Conservation (phyloP, 2,329 filamentous ascomycete genomes). For the Amphichorda felina region DNA sequence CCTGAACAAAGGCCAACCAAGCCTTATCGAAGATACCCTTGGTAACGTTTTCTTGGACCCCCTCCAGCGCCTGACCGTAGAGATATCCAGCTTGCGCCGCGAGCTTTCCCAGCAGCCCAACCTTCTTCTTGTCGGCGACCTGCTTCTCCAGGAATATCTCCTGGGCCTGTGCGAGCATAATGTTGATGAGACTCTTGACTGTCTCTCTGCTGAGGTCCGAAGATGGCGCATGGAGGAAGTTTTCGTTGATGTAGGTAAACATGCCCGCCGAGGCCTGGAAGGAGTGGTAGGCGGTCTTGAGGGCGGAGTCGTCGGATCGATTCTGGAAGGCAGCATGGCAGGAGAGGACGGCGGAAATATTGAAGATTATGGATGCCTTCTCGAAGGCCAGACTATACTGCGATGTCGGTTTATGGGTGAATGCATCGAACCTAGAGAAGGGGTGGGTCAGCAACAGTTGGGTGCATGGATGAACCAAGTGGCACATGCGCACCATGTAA, state of each 20-base stretch:
- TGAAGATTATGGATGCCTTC: constrained; percentile 98
- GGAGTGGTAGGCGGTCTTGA: constrained; percentile 95
- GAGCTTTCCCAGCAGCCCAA: constrained; percentile 81
- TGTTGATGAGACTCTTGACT: constrained; percentile 82
- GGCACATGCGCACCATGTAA: constrained; percentile 65
- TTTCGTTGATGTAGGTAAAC: constrained; percentile 99
- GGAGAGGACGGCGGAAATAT: constrained; percentile 92
- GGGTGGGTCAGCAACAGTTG: constrained; percentile 1
- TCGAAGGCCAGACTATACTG: constrained; percentile 97
- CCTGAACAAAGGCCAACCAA: constrained; percentile 76
- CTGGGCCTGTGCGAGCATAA: constrained; percentile 92
- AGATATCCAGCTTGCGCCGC: constrained; percentile 83
- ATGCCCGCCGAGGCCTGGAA: constrained; percentile 97
- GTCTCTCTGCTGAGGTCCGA: constrained; percentile 94
- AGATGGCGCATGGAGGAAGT: constrained; percentile 93
- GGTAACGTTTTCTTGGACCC: constrained; percentile 82
- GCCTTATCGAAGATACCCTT: constrained; percentile 90
- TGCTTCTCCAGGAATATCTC: constrained; percentile 98
- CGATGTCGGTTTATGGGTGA: constrained; percentile 93
- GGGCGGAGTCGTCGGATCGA: constrained; percentile 77
- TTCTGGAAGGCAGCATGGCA: constrained; percentile 93
- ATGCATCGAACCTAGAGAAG: constrained; percentile 80
- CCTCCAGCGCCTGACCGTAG: constrained; percentile 79
- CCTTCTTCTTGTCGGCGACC: constrained; percentile 83
- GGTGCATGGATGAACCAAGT: too few relatives aligned